These are phyloP conservation scores for Populus simonii DNA, from an alignment of 345 rosid genomes.

Conservation along the genomic window DNA sequence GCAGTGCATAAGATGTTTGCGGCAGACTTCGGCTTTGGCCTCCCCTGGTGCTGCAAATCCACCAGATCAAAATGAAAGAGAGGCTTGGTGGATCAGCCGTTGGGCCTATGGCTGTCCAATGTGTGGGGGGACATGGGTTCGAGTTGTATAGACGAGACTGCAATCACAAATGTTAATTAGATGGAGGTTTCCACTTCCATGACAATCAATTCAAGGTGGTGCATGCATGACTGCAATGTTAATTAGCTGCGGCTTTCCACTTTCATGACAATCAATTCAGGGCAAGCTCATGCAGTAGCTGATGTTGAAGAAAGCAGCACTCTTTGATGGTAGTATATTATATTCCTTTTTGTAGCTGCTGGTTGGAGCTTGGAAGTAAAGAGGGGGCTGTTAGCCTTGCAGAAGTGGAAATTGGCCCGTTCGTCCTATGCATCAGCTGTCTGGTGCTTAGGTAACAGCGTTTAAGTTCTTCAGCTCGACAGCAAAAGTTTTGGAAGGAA, in stretches of 20 bases:
- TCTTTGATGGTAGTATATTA: not conserved
- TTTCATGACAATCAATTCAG: not conserved
- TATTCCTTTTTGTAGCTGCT: not conserved
- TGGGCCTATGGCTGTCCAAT: conserved; percentile 97
- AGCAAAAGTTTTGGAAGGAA: not conserved
- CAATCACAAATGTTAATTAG: not conserved
- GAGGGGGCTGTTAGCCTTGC: not conserved
- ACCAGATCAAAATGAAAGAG: conserved; percentile 60
- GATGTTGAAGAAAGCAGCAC: not conserved
- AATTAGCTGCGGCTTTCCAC: too few relatives aligned
- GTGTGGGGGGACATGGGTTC: conserved; percentile 98
- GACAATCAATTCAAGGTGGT: not conserved
- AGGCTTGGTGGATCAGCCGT: conserved; percentile 91
- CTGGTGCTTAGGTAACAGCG: not conserved
- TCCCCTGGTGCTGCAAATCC: conserved; percentile 52
- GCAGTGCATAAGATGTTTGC: conserved; percentile 95
- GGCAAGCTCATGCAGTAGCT: not conserved
- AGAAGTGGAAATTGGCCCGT: not conserved
- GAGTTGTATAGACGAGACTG: conserved; percentile 56
- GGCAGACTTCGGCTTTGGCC: conserved; percentile 92
- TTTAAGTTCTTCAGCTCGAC: not conserved
- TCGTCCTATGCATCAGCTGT: not conserved
- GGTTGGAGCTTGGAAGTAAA: not conserved
- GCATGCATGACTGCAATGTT: not conserved
- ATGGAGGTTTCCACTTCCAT: not conserved